Conservation (phyloP, 305 asterid species). For the Solanum chacoense region DNA sequence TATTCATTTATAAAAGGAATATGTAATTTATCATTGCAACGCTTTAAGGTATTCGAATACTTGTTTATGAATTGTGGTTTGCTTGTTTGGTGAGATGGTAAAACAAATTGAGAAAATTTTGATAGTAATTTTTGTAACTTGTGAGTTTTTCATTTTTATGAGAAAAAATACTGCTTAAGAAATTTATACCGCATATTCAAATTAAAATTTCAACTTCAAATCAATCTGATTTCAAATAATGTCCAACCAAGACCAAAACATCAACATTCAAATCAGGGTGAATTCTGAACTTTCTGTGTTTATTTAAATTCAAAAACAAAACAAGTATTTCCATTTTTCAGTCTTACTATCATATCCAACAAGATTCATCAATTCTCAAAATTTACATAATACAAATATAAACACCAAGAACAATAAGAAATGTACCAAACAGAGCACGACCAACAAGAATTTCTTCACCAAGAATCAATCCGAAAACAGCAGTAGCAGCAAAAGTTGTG, state of each 20-base stretch:
- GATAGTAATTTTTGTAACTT: neutral
- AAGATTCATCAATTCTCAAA: neutral
- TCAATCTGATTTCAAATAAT: neutral
- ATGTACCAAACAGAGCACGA: conserved; percentile 59
- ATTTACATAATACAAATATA: conserved; percentile 25
- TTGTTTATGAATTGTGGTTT: neutral
- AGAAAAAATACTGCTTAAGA: neutral
- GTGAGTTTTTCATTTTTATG: too few relatives aligned
- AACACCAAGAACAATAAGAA: conserved; percentile 55
- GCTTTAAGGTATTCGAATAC: neutral
- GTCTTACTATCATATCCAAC: neutral
- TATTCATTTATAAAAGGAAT: too few relatives aligned
- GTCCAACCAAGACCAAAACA: neutral
- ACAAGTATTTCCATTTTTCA: neutral
- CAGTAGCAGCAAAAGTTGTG: conserved; percentile 84
- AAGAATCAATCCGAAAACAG: conserved; percentile 59
- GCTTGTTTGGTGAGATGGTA: neutral
- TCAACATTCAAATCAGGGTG: neutral
- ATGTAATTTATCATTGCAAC: too few relatives aligned
- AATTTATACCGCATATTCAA: neutral
- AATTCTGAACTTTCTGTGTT: neutral
- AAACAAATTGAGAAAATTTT: neutral
- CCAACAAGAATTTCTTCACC: conserved; percentile 74
- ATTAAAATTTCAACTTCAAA: neutral
- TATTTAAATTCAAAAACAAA: neutral